Evolutionary conservation across 306 rosid species (phyloP).

Genomic region (Chamaecrista fasciculata): DNA sequence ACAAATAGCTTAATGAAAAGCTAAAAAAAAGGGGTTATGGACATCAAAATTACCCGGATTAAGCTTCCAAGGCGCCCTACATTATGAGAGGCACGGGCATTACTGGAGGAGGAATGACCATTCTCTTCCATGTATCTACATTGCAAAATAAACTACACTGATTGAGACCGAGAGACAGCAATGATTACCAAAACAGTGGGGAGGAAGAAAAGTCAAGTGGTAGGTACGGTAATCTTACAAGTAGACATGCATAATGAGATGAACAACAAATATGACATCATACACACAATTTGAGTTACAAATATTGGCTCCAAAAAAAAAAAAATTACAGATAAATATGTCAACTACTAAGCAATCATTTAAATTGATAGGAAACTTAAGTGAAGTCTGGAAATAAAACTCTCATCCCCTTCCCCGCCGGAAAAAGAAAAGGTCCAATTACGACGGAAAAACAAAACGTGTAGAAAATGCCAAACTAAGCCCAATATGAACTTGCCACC

Average conservation of each 20-base stretch:
- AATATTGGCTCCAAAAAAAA: too few relatives aligned
- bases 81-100: slow-evolving; percentile 72
- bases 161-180: background rate
- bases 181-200: background rate
- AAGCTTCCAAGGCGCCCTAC: slow-evolving; percentile 81
- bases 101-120: slow-evolving; percentile 69
- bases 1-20: background rate
- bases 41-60: slow-evolving; percentile 59
- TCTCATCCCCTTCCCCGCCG: background rate
- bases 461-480: background rate
- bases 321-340: background rate
- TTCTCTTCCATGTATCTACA: slow-evolving; percentile 86
- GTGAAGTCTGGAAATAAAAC: background rate
- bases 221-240: background rate
- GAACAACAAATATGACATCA: background rate
- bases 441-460: background rate
- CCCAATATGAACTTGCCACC: background rate
- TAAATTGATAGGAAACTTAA: background rate
- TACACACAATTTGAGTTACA: background rate
- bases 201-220: background rate
- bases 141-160: slow-evolving; percentile 17
- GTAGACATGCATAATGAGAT: background rate
- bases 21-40: background rate
- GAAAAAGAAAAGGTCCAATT: too few relatives aligned
- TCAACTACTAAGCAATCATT: background rate